Evolutionary conservation across 371 early-diverging fungal genomes (phyloP).

Genomic region (Dipsacomyces acuminosporus): DNA sequence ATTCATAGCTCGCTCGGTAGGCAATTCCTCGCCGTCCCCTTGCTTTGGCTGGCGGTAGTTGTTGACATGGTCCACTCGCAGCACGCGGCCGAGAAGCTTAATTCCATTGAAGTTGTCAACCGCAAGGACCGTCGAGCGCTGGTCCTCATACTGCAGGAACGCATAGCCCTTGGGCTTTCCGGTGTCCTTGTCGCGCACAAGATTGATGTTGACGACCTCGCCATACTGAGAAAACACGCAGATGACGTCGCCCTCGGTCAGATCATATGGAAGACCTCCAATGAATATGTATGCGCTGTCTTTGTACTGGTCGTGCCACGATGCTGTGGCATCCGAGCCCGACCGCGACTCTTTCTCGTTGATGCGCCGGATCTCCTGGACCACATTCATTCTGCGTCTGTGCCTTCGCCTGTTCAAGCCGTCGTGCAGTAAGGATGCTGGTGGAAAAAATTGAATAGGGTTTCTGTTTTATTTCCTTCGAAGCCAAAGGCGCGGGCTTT

Average conservation of each 20-base stretch:
- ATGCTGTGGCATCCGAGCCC: constrained; percentile 15
- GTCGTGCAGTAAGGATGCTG: background rate
- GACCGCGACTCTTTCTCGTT: constrained; percentile 57
- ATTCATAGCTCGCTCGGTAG: constrained; percentile 56
- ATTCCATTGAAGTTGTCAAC: constrained; percentile 93
- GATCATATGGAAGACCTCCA: constrained; percentile 78
- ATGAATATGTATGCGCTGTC: constrained; percentile 86
- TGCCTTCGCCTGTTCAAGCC: background rate
- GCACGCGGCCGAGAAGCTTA: constrained; percentile 61
- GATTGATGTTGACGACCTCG: constrained; percentile 81
- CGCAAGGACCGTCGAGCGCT: constrained; percentile 82
- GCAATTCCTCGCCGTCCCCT: constrained; percentile 45
- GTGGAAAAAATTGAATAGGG: no score
- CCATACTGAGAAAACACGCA: constrained; percentile 93
- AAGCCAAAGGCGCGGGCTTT: no score
- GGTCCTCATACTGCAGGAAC: constrained; percentile 94
- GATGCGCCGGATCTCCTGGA: constrained; percentile 70
- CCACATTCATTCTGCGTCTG: constrained; percentile 50
- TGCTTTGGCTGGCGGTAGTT: constrained; percentile 59
- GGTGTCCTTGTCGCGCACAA: constrained; percentile 79
- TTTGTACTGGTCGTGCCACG: constrained; percentile 88
- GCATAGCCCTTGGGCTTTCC: constrained; percentile 85
- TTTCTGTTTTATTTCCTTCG: no score
- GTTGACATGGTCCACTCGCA: constrained; percentile 70
- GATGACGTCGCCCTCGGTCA: constrained; percentile 90